Evolutionary conservation across 345 rosid genomes (phyloP).

Genomic region (Lumnitzera racemosa): DNA sequence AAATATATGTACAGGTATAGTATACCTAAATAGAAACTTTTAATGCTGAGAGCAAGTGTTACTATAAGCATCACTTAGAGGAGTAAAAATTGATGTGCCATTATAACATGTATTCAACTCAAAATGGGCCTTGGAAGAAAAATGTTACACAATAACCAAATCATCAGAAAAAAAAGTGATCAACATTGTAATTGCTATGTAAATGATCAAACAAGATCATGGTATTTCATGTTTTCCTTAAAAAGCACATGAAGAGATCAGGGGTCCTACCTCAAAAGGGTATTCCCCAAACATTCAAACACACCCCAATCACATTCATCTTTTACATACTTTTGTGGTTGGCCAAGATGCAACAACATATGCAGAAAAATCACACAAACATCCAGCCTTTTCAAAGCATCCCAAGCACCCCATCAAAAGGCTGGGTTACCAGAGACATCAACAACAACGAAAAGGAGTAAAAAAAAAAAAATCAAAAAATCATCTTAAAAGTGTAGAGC

Average conservation of each 20-base stretch:
- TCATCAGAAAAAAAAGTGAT: constrained; percentile 5
- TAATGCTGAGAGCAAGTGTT: not conserved
- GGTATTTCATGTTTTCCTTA: constrained; percentile 12
- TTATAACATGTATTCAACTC: no score
- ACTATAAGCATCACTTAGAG: not conserved
- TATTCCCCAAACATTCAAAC: constrained; percentile 38
- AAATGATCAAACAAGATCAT: constrained; percentile 7
- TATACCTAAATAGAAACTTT: not conserved
- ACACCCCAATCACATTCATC: constrained; percentile 31
- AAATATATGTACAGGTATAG: no score
- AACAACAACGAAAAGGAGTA: constrained; percentile 7
- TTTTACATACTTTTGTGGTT: constrained; percentile 15
- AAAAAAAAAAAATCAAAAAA: constrained; percentile 3
- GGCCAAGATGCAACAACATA: constrained; percentile 25
- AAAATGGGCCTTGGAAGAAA: no score
- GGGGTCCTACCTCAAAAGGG: constrained; percentile 11
- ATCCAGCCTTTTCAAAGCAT: constrained; percentile 10
- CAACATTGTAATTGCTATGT: constrained; percentile 6
- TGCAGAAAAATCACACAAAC: constrained; percentile 19
- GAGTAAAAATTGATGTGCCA: not conserved
- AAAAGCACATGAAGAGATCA: constrained; percentile 6
- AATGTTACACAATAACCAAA: not conserved
- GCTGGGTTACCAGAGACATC: constrained; percentile 23
- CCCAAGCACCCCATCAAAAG: constrained; percentile 32
- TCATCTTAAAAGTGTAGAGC: no score